Percentiles rank a stretch among this genome's conserved stretches.
Conservation (phyloP, 1,139 yeast species). For the Blastobotrys apis region DNA sequence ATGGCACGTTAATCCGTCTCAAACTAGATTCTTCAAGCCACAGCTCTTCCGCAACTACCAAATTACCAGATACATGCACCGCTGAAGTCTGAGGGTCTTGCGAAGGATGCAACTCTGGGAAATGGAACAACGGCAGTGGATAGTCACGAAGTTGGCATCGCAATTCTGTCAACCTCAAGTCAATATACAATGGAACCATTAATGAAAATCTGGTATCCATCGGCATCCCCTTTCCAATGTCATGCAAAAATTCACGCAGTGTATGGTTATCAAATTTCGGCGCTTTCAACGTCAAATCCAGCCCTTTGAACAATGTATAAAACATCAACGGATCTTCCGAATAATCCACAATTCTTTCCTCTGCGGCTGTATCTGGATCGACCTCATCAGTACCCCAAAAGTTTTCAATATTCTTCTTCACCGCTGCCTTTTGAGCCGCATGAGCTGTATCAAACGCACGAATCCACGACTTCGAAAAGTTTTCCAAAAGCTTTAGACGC, state of each 20-base stretch:
- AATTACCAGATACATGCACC: constrained; percentile 44
- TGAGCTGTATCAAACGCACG: constrained; percentile 33
- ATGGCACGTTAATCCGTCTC: constrained; percentile 58
- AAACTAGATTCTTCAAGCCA: constrained; percentile 45
- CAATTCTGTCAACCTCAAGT: constrained; percentile 48
- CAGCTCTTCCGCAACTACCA: constrained; percentile 55
- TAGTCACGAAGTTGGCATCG: constrained; percentile 61
- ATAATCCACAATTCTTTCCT: constrained; percentile 56
- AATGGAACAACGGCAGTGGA: constrained; percentile 54
- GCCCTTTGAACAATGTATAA: constrained; percentile 50
- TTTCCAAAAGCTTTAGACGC: constrained; percentile 33
- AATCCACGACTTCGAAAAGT: constrained; percentile 73
- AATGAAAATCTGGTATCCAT: constrained; percentile 61
- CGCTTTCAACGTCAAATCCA: constrained; percentile 50
- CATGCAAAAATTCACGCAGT: constrained; percentile 57
- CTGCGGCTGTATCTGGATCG: constrained; percentile 42
- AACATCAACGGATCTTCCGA: constrained; percentile 62
- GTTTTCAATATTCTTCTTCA: constrained; percentile 49
- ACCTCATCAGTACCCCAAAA: constrained; percentile 47
- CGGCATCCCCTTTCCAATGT: constrained; percentile 83
- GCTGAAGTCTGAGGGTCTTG: constrained; percentile 35
- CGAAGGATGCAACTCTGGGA: constrained; percentile 37
- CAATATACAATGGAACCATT: constrained; percentile 57
- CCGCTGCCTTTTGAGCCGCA: constrained; percentile 37
- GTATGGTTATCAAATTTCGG: constrained; percentile 54